phyloP scores from a whole-genome alignment of 768 basidiomycete species.

The Lactarius akahatsu region DNA sequence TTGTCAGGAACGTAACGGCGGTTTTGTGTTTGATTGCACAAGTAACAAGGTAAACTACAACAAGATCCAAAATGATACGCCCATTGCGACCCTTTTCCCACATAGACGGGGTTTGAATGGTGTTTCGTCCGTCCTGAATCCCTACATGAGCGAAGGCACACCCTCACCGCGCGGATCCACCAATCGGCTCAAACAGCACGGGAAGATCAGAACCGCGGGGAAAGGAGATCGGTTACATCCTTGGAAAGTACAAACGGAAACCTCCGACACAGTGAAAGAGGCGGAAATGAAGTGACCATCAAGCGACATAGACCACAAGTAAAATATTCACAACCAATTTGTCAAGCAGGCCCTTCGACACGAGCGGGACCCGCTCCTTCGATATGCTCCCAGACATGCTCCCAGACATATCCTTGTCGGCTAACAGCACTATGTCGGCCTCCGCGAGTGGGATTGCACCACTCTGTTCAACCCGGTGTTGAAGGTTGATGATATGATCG shows the following conservation, averaged over 20 bases:
- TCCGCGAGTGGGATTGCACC: slow-evolving; percentile 65
- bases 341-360: slow-evolving; percentile 63
- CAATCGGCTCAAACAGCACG: neutral
- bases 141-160: neutral
- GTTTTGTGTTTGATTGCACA: neutral
- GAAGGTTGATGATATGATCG: slow-evolving; percentile 40
- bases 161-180: neutral
- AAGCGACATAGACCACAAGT: slow-evolving; percentile 67
- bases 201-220: neutral
- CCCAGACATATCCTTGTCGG: slow-evolving; percentile 48
- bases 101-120: too few relatives aligned
- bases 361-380: slow-evolving; percentile 68
- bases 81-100: neutral
- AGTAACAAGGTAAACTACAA: neutral
- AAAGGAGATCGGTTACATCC: neutral
- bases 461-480: slow-evolving; percentile 59
- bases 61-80: neutral
- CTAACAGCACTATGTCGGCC: slow-evolving; percentile 59
- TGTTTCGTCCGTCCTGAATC: neutral
- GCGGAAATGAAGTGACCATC: slow-evolving; percentile 27
- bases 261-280: neutral
- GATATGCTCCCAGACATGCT: slow-evolving; percentile 47
- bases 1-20: too few relatives aligned
- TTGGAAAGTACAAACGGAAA: slow-evolving; percentile 1
- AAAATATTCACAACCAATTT: slow-evolving; percentile 77